These are phyloP conservation scores for Candida golubevii DNA, from an alignment of 805 yeast species.

Conservation along the genomic window DNA sequence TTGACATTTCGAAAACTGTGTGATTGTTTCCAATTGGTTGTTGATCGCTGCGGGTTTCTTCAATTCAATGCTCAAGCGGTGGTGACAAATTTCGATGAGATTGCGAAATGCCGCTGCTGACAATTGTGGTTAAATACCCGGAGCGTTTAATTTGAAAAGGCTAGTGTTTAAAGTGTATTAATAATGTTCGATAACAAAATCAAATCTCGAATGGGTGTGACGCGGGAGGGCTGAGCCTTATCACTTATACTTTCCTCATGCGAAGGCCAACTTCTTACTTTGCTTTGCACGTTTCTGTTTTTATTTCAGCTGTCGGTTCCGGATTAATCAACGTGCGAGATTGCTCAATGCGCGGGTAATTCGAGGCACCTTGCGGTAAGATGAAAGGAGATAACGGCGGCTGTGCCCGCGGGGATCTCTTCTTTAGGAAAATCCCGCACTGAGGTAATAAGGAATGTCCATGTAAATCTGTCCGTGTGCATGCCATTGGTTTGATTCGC, in stretches of 20 bases:
- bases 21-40: not conserved
- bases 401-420: not conserved
- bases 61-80: not conserved
- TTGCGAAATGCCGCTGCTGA: constrained; percentile 2
- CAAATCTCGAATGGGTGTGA: no score
- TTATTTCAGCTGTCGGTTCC: not conserved
- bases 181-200: no score
- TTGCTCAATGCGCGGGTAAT: constrained; percentile 1
- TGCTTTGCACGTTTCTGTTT: not conserved
- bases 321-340: constrained; percentile 2
- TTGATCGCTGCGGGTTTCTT: constrained; percentile 1
- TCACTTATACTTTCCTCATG: no score
- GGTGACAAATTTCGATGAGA: constrained; percentile 4
- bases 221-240: no score
- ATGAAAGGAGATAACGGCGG: constrained; percentile 1
- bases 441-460: no score
- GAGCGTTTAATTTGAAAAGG: no score
- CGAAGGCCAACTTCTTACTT: not conserved
- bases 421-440: no score
- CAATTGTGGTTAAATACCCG: not conserved
- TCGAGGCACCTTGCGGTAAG: not conserved
- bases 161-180: no score
- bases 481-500: no score
- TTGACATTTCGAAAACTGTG: constrained; percentile 1
- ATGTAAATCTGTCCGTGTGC: no score